Base-by-base conservation (phyloP, 2,329 filamentous ascomycete genomes). In the Fusarium domesticum region DNA sequence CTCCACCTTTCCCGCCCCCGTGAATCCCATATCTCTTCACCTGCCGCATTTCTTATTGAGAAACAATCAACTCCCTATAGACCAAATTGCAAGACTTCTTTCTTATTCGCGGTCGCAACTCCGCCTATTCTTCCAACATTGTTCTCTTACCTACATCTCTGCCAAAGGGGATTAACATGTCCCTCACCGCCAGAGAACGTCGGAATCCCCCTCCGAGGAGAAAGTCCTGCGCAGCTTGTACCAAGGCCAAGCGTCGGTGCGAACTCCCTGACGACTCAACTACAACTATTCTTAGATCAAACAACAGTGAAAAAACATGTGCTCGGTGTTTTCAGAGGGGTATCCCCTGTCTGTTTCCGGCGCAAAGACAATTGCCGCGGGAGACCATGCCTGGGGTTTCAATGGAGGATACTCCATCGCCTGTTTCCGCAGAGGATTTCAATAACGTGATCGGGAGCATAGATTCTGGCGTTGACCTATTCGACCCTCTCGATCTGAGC, bases 141-240 rank as follows among this genome's bases (percentile, higher is more conserved):
- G n/a, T n/a, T n/a, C n/a, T n/a, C n/a, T n/a, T n/a, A n/a, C n/a
- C n/a, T n/a, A n/a, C n/a, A n/a, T n/a, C n/a, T n/a, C n/a, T n/a
- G n/a, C n/a, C n/a, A n/a, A n/a, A n/a, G n/a, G n/a, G n/a, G n/a
- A n/a, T n/a, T n/a, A 34, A 14, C 12, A 64, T 64, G 61, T 65
- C 63, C 1, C 53, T 64, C 15, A 62, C 62, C 19, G 45, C 60
- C 8, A 52, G 56, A 28, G 71, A 73, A 58, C 67, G 65, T 41
- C 62, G 50, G 18, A 74, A 74, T 60, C 73, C 71, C 25, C 74
- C 69, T 35, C 70, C 70, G 5, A 63, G 72, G 43, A 74, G 77
- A 36, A 82, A 80, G 62, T 77, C 80, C 4, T 83, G 79, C 54
- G 65, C 70, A 4, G 71, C 73, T 18, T 83, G 80, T 63, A 78